Evolutionary conservation across 768 basidiomycete species (phyloP).

Genomic region (Panus rudis): DNA sequence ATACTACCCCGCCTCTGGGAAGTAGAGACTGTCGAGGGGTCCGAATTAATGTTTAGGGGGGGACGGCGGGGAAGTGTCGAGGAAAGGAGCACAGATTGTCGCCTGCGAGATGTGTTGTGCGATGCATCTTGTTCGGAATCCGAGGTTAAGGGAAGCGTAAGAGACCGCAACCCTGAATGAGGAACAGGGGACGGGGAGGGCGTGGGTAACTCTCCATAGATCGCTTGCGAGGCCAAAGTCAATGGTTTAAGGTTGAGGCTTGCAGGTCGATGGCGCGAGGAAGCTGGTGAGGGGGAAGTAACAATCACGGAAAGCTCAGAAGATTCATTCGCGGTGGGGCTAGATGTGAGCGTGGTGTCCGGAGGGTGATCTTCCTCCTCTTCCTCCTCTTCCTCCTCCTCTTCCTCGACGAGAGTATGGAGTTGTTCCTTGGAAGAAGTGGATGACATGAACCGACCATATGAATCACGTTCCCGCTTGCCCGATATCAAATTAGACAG

Average conservation of each 20-base stretch:
- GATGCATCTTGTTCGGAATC: constrained; percentile 10
- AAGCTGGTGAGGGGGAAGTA: constrained; percentile 23
- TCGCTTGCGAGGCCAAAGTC: constrained; percentile 47
- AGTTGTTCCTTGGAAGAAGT: constrained; percentile 70
- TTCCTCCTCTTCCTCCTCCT: constrained; percentile 78
- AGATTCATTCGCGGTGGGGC: constrained; percentile 7
- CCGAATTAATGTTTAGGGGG: constrained; percentile 24
- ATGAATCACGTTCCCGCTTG: constrained; percentile 73
- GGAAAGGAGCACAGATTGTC: constrained; percentile 27
- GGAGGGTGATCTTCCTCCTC: constrained; percentile 18
- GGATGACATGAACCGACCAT: constrained; percentile 56
- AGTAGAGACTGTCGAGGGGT: constrained; percentile 17
- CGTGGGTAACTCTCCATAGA: constrained; percentile 16
- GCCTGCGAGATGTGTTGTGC: constrained; percentile 19
- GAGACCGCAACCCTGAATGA: constrained; percentile 42
- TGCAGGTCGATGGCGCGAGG: constrained; percentile 55
- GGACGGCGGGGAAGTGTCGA: constrained; percentile 24
- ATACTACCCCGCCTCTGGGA: constrained; percentile 60
- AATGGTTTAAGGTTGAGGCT: constrained; percentile 64
- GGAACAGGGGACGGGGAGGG: constrained; percentile 45
- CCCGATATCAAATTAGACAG: constrained; percentile 38
- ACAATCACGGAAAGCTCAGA: constrained; percentile 7
- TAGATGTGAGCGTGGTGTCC: constrained; percentile 1
- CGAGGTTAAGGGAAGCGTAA: constrained; percentile 36
- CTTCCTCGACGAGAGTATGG: constrained; percentile 75